Percentiles rank a stretch among this genome's conserved stretches.
Evolutionary conservation across 2,329 filamentous ascomycete species (phyloP).

Genomic region (Cadophora malorum): DNA sequence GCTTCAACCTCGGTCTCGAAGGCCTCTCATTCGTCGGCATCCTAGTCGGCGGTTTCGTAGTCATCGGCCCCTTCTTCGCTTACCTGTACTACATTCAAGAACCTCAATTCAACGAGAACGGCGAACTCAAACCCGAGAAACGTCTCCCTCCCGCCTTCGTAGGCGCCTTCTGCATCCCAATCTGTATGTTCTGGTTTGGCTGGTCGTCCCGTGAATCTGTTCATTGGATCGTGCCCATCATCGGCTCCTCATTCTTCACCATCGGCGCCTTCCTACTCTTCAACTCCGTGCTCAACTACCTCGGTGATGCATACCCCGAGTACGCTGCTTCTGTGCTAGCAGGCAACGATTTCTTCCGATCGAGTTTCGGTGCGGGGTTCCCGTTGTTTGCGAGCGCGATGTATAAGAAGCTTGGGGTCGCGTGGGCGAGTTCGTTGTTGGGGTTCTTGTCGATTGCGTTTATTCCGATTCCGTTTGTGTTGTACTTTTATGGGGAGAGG

Average conservation of each 20-base stretch:
- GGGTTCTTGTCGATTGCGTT: conserved; percentile 45
- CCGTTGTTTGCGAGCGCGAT: conserved; percentile 46
- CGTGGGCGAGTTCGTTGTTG: conserved; percentile 45
- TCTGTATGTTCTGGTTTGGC: conserved; percentile 62
- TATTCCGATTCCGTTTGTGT: conserved; percentile 40
- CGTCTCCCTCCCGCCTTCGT: conserved; percentile 60
- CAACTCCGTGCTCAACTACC: conserved; percentile 53
- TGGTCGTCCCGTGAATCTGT: conserved; percentile 58
- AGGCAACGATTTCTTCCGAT: conserved; percentile 48
- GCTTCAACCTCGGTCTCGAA: conserved; percentile 62
- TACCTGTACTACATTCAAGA: conserved; percentile 56
- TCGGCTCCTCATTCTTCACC: conserved; percentile 53
- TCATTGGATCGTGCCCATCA: conserved; percentile 63
- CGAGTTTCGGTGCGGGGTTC: conserved; percentile 46
- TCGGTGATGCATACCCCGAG: conserved; percentile 48
- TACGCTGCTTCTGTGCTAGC: conserved; percentile 49
- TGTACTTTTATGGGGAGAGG: conserved; percentile 38
- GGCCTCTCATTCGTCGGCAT: conserved; percentile 67
- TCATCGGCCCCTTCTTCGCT: conserved; percentile 55
- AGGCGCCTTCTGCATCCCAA: conserved; percentile 58
- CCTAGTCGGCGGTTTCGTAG: conserved; percentile 56
- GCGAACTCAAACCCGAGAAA: conserved; percentile 58
- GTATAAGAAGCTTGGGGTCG: conserved; percentile 46
- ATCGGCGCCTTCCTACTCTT: conserved; percentile 54
- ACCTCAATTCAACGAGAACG: conserved; percentile 54